Conservation (phyloP, 495 filamentous ascomycete species). For the Penicillium daleae region DNA sequence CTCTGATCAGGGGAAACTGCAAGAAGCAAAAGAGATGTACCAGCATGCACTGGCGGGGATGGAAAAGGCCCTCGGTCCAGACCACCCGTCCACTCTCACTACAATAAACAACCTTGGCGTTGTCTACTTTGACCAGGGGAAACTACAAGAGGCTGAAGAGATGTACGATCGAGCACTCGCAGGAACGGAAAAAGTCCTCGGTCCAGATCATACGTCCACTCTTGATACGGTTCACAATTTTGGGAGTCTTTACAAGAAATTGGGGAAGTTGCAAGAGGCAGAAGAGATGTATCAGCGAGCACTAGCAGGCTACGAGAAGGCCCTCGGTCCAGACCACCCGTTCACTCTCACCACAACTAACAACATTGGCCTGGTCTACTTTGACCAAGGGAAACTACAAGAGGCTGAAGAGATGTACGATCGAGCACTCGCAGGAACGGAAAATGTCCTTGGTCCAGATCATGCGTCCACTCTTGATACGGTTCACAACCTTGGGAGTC, state of each 20-base stretch:
- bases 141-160: conserved; percentile 37
- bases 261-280: conserved; percentile 42
- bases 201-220: conserved; percentile 39
- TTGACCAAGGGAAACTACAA: conserved; percentile 33
- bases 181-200: conserved; percentile 35
- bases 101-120: conserved; percentile 32
- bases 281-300: conserved; percentile 39
- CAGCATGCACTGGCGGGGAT: conserved; percentile 14
- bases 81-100: conserved; percentile 36
- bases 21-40: conserved; percentile 16
- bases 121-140: conserved; percentile 32
- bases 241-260: conserved; percentile 31
- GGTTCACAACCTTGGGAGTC: conserved; percentile 40
- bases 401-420: conserved; percentile 43
- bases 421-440: conserved; percentile 30
- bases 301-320: conserved; percentile 39
- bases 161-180: conserved; percentile 41
- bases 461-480: conserved; percentile 35
- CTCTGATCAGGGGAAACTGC: conserved; percentile 11
- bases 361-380: conserved; percentile 37
- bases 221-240: conserved; percentile 39
- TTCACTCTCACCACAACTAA: conserved; percentile 41
- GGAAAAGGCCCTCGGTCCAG: conserved; percentile 23
- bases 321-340: conserved; percentile 36
- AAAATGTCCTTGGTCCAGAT: conserved; percentile 38